Percentiles rank a stretch among this genome's conserved stretches.
Evolutionary conservation across 2,329 filamentous ascomycete species (phyloP).

Genomic region (Fusarium setosum): DNA sequence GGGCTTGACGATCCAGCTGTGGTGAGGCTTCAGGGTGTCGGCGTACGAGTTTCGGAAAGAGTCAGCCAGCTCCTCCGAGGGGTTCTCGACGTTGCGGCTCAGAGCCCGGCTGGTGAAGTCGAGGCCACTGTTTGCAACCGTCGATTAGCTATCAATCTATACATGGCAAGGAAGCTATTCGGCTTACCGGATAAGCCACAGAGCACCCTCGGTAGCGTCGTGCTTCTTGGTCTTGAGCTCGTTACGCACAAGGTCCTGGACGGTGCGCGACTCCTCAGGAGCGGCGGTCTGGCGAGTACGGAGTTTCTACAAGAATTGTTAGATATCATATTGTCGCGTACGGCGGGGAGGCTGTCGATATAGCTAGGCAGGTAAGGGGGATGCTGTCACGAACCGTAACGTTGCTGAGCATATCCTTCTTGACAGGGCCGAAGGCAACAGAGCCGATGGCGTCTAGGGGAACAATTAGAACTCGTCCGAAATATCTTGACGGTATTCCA

Average conservation of each 20-base stretch:
- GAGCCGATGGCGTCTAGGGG: slow-evolving; percentile 69
- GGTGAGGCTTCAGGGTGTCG: slow-evolving; percentile 89
- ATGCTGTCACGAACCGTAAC: slow-evolving; percentile 73
- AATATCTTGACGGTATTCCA: not conserved
- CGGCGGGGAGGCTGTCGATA: not conserved
- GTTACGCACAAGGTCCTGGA: slow-evolving; percentile 87
- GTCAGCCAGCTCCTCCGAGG: slow-evolving; percentile 79
- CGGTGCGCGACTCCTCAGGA: slow-evolving; percentile 80
- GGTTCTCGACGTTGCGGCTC: slow-evolving; percentile 77
- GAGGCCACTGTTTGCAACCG: slow-evolving; percentile 73
- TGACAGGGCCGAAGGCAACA: slow-evolving; percentile 88
- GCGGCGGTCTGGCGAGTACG: slow-evolving; percentile 83
- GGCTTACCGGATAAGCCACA: slow-evolving; percentile 88
- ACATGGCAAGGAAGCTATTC: not conserved
- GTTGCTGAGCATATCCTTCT: slow-evolving; percentile 91
- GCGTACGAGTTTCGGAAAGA: slow-evolving; percentile 91
- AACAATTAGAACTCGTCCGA: slow-evolving; percentile 16
- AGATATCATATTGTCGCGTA: slow-evolving; percentile 18
- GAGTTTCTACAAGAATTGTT: slow-evolving; percentile 75
- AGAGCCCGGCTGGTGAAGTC: slow-evolving; percentile 93
- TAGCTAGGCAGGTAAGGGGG: not conserved
- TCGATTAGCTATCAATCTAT: not conserved
- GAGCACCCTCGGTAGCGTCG: slow-evolving; percentile 85
- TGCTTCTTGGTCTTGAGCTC: slow-evolving; percentile 94
- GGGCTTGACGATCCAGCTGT: slow-evolving; percentile 89